A percentile compares a stretch with the other conserved stretches of the same genome.
These are phyloP conservation scores for Tetradesmus lagerheimii DNA, from an alignment of 139 green algal genomes.

Conservation along the genomic window DNA sequence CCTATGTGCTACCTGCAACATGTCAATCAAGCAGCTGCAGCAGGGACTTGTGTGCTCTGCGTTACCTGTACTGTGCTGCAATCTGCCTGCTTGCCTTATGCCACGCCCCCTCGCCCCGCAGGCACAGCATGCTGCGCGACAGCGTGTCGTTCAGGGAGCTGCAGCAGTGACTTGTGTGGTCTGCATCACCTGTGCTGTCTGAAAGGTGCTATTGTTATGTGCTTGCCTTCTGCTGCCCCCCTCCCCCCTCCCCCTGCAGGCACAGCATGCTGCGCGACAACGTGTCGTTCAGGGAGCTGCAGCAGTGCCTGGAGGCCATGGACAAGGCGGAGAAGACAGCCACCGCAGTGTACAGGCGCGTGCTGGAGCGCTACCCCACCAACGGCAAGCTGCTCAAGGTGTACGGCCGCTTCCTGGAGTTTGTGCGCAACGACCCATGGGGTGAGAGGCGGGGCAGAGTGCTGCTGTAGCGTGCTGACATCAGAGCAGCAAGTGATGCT, in stretches of 20 bases:
- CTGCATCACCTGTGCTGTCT: not conserved
- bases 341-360: constrained; percentile 23
- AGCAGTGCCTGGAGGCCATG: constrained; percentile 19
- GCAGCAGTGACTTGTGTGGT: not conserved
- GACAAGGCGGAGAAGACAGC: constrained; percentile 27
- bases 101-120: too few relatives aligned
- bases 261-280: constrained; percentile 53
- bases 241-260: constrained; percentile 25
- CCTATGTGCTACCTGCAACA: too few relatives aligned
- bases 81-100: too few relatives aligned
- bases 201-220: too few relatives aligned
- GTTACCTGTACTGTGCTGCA: too few relatives aligned
- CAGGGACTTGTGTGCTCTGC: too few relatives aligned
- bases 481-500: too few relatives aligned
- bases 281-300: constrained; percentile 52
- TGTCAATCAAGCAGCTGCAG: too few relatives aligned
- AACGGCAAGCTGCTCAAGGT: constrained; percentile 53
- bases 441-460: constrained; percentile 24
- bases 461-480: too few relatives aligned
- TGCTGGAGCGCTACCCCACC: constrained; percentile 45
- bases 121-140: constrained; percentile 52
- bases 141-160: constrained; percentile 51
- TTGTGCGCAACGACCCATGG: constrained; percentile 61
- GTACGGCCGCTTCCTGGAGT: constrained; percentile 64
- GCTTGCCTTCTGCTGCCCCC: not conserved